A percentile compares a stretch with the other conserved stretches of the same genome.
Evolutionary conservation across 2,329 filamentous ascomycete genomes (phyloP).

Genomic region (Corniculantispora saksenae): DNA sequence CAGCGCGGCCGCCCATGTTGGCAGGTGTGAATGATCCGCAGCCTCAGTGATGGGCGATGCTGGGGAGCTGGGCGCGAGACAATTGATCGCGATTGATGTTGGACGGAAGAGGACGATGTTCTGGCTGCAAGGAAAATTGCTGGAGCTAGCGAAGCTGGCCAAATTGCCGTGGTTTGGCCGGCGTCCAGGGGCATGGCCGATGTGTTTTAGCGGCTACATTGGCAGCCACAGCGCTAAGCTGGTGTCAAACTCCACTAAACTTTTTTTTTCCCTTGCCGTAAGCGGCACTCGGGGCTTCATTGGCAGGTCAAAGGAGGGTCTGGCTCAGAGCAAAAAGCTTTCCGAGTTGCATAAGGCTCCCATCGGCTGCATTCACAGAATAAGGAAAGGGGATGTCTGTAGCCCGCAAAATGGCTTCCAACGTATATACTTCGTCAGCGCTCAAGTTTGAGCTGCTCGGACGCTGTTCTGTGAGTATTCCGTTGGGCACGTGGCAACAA

Average conservation of each 20-base stretch:
- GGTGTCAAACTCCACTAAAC: conserved; percentile 10
- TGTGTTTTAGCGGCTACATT: not conserved
- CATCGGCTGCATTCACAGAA: conserved; percentile 11
- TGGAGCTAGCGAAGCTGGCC: conserved; percentile 12
- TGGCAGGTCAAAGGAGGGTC: conserved; percentile 5
- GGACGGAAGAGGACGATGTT: conserved; percentile 32
- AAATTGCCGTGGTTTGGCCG: conserved; percentile 21
- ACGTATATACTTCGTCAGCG: conserved; percentile 61
- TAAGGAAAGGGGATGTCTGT: conserved; percentile 30
- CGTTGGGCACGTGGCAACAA: not conserved
- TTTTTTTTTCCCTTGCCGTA: conserved; percentile 2
- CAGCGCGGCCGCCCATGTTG: conserved; percentile 35
- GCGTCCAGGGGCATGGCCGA: conserved; percentile 5
- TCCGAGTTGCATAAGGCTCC: conserved; percentile 2
- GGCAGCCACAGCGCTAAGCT: conserved; percentile 3
- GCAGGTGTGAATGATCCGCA: conserved; percentile 24
- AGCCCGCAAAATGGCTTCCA: conserved; percentile 49
- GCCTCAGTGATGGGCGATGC: conserved; percentile 30
- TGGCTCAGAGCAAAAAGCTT: not conserved
- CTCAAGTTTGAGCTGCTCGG: conserved; percentile 77
- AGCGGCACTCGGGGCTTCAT: not conserved
- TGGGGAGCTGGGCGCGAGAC: conserved; percentile 23
- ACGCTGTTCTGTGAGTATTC: conserved; percentile 70
- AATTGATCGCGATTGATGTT: conserved; percentile 21
- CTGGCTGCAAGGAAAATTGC: conserved; percentile 6